Evolutionary conservation across 2,329 filamentous ascomycete species (phyloP).

Genomic region (Colletotrichum sp.): DNA sequence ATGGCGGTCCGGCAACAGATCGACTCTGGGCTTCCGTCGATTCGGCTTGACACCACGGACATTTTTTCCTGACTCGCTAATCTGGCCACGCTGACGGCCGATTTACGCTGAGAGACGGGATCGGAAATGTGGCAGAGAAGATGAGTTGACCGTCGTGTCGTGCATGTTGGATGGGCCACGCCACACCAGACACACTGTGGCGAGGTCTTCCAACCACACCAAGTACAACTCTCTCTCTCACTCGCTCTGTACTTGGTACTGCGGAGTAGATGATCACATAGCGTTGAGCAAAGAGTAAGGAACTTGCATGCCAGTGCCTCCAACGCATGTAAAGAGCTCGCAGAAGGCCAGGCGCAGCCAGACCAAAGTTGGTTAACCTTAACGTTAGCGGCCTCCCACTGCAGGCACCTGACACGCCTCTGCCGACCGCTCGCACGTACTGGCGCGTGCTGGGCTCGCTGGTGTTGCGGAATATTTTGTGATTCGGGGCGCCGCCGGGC

Average conservation of each 20-base stretch:
- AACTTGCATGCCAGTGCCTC: background rate
- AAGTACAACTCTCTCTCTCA: background rate
- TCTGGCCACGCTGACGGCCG: background rate
- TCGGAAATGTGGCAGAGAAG: background rate
- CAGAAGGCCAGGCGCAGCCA: slow-evolving; percentile 8
- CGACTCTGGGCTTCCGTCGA: background rate
- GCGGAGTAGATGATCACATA: background rate
- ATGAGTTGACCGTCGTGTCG: slow-evolving; percentile 8
- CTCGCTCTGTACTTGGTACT: background rate
- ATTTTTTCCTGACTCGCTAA: slow-evolving; percentile 10
- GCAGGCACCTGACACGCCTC: slow-evolving; percentile 20
- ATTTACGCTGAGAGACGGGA: background rate
- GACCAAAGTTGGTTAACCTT: slow-evolving; percentile 20
- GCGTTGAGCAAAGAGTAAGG: background rate
- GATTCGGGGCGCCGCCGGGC: background rate
- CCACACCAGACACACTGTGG: background rate
- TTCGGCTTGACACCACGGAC: background rate
- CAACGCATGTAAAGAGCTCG: background rate
- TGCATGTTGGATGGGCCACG: background rate
- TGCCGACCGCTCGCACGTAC: slow-evolving; percentile 17
- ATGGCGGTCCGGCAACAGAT: slow-evolving; percentile 7
- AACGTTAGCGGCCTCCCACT: slow-evolving; percentile 17
- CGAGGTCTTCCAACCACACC: background rate
- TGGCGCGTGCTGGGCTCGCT: background rate
- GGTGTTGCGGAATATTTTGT: background rate